Evolutionary conservation across 108 stramenopile species (phyloP).

Genomic region (Aurantiochytrium sp.): DNA sequence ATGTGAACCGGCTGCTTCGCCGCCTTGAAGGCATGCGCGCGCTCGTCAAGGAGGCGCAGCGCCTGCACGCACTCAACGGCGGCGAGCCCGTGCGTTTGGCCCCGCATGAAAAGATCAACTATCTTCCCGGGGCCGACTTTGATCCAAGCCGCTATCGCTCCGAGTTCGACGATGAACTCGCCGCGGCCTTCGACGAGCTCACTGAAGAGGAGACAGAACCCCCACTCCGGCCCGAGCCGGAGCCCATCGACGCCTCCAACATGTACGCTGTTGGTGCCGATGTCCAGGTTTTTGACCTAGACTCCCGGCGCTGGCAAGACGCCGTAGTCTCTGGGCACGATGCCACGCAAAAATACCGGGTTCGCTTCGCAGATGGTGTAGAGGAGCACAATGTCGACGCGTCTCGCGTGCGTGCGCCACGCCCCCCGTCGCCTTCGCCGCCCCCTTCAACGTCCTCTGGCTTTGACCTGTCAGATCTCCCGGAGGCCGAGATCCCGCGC

Average conservation of each 20-base stretch:
- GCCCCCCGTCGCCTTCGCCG: background rate
- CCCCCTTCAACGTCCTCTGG: background rate
- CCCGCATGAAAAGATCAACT: background rate
- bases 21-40: background rate
- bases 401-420: background rate
- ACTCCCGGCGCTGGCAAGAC: background rate
- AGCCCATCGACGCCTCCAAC: background rate
- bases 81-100: background rate
- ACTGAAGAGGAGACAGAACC: background rate
- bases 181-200: background rate
- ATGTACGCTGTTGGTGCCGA: background rate
- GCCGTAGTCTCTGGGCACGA: background rate
- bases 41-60: background rate
- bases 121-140: background rate
- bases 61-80: conserved; percentile 1
- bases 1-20: background rate
- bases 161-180: background rate
- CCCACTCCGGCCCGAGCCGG: background rate
- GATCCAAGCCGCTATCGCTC: background rate
- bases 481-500: background rate
- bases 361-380: background rate
- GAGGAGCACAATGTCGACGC: background rate
- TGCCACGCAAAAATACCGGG: background rate
- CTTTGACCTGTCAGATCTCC: background rate
- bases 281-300: background rate